Evolutionary conservation across 2,329 filamentous ascomycete species (phyloP).

Genomic region (Xylariaceae sp.): DNA sequence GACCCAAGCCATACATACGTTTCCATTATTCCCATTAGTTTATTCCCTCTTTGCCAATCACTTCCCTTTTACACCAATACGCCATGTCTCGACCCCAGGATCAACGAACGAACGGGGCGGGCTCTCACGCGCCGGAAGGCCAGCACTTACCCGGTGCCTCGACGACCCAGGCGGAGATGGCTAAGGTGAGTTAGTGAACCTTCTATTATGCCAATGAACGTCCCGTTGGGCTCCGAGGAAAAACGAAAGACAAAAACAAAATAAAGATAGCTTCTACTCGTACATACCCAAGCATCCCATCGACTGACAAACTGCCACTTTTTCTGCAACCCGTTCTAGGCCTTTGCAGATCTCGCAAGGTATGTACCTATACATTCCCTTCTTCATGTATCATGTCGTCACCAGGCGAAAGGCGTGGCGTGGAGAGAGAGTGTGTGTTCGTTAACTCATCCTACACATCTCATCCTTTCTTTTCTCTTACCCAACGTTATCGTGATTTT

Average conservation of each 20-base stretch:
- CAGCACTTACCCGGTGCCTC: slow-evolving; percentile 16
- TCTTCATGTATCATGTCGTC: background rate
- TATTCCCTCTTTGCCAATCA: background rate
- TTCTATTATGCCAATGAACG: background rate
- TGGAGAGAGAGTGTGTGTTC: background rate
- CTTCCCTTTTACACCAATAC: background rate
- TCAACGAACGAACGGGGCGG: slow-evolving; percentile 8
- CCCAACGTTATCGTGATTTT: no score
- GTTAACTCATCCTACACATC: background rate
- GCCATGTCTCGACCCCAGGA: slow-evolving; percentile 25
- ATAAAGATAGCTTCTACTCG: background rate
- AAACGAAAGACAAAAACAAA: background rate
- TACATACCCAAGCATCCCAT: background rate
- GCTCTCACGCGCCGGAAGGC: slow-evolving; percentile 7
- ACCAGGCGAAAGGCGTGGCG: background rate
- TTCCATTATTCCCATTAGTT: background rate
- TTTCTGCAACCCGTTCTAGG: slow-evolving; percentile 25
- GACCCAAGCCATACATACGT: background rate
- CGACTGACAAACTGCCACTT: slow-evolving; percentile 20
- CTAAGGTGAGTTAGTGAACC: slow-evolving; percentile 23
- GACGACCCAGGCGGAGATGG: slow-evolving; percentile 25
- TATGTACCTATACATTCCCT: slow-evolving; percentile 18
- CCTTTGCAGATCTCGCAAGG: slow-evolving; percentile 32
- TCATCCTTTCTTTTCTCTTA: no score
- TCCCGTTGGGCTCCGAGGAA: background rate